Conservation (phyloP, 2,329 filamentous ascomycete genomes). For the Diaporthe citrichinensis region DNA sequence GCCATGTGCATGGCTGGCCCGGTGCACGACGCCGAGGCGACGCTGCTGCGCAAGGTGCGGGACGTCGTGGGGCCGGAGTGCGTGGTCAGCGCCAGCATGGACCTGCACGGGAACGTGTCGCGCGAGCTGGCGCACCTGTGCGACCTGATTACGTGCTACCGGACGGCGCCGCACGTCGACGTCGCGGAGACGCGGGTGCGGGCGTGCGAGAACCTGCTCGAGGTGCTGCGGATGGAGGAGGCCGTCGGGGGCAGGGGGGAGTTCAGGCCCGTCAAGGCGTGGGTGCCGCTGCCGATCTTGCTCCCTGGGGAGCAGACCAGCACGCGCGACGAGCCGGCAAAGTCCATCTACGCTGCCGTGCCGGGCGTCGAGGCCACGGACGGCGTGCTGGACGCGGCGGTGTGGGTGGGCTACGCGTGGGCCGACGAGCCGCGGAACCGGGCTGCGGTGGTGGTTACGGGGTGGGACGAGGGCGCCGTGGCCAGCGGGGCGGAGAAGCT, state of each 20-base stretch:
- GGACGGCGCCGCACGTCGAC: conserved; percentile 67
- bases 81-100: conserved; percentile 68
- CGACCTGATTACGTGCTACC: conserved; percentile 67
- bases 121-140: conserved; percentile 61
- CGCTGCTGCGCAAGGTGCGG: conserved; percentile 62
- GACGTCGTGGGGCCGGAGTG: conserved; percentile 60
- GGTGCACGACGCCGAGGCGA: conserved; percentile 62
- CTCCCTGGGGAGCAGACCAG: conserved; percentile 69
- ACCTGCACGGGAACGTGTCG: conserved; percentile 69
- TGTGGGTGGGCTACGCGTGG: conserved; percentile 71
- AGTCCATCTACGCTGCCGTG: conserved; percentile 63
- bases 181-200: conserved; percentile 64
- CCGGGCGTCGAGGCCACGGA: conserved; percentile 56
- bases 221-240: conserved; percentile 50
- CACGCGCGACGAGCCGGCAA: conserved; percentile 66
- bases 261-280: conserved; percentile 62
- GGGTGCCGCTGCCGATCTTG: conserved; percentile 65
- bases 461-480: conserved; percentile 60
- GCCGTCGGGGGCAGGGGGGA: conserved; percentile 42
- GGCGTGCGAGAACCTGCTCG: conserved; percentile 64
- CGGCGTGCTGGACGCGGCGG: conserved; percentile 64
- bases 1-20: conserved; percentile 66
- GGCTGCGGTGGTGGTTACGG: conserved; percentile 64
- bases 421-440: conserved; percentile 67
- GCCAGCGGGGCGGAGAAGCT: conserved; percentile 58